Evolutionary conservation across 2,329 filamentous ascomycete genomes (phyloP), one percentile per base, ranked within the genome.

Genomic region (Pseudogymnoascus sp.): DNA sequence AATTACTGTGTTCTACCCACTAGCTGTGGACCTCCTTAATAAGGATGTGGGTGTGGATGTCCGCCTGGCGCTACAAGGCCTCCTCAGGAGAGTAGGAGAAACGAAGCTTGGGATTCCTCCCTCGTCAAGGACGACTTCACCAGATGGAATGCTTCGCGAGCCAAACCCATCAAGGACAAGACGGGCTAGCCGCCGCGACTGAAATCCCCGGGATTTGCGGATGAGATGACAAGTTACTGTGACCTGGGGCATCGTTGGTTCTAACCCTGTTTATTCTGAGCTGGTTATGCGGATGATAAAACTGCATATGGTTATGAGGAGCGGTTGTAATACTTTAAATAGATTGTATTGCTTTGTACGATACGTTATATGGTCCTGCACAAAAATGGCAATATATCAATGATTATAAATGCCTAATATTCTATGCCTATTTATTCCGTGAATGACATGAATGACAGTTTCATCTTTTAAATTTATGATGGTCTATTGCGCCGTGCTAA

Each of bases 21-120:
- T 97, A 14, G 84, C 87, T 3, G 86, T 97, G 0, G 92, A 95
- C 62, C 78, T 99, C 14, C 79, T 99, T 63, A 84, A 83, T 66
- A 90, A 91, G 65, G 93, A 97, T 67, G 82, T 97, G 68, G 90
- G 86, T 10, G 73, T 82, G 1, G 94, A 99, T 67, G 80, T 97
- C 33, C 85, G 95, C 65, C 76, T 84, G 8, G 89, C 90, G 1
- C 80, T 99, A 44, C 86, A 96, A 66, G 82, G 85, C 0, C 81
- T 97, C 23, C 80, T 97, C 66, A 82, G 88, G 68, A 82, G 92
- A 38, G 88, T 97, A 1, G 95, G 94, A 61, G 93, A 97, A 76
- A 84, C 89, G 2, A 82, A 79, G 16, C 73, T 88, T 0, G 84
- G 83, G 2, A 40, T 74, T 16, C 66, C 69, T 33, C 28, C 50